Conservation (phyloP, 2,329 filamentous ascomycete genomes). For the Fusarium oxysporum region DNA sequence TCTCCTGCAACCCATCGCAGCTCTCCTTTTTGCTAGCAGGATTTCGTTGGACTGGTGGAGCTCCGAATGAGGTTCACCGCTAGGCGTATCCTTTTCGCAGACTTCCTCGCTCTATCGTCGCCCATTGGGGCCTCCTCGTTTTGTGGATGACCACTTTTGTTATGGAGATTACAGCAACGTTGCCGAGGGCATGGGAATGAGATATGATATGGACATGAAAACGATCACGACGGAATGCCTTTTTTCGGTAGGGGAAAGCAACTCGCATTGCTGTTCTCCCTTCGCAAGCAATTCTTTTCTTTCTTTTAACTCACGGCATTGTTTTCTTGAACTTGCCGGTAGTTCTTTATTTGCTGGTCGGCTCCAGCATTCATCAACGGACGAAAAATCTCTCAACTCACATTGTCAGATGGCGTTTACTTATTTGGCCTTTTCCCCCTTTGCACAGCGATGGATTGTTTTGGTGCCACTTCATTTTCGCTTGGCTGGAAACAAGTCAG, state of each 20-base stretch:
- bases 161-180: conserved; percentile 41
- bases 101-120: conserved; percentile 10
- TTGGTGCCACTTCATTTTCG: conserved; percentile 25
- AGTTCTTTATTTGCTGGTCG: conserved; percentile 9
- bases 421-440: conserved; percentile 11
- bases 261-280: background rate
- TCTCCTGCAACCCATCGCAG: conserved; percentile 60
- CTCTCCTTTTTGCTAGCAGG: conserved; percentile 62
- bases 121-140: conserved; percentile 12
- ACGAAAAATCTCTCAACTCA: conserved; percentile 27
- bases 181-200: conserved; percentile 49
- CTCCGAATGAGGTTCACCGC: conserved; percentile 41
- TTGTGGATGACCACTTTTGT: conserved; percentile 16
- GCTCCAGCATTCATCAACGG: conserved; percentile 23
- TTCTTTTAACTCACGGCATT: conserved; percentile 21
- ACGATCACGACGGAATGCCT: conserved; percentile 33
- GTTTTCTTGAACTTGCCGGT: background rate
- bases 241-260: conserved; percentile 6
- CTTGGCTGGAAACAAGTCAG: conserved; percentile 31
- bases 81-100: conserved; percentile 12
- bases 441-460: conserved; percentile 45
- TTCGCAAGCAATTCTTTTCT: conserved; percentile 9
- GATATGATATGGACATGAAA: conserved; percentile 42
- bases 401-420: conserved; percentile 14
- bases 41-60: conserved; percentile 55